Base-by-base conservation (phyloP, 1,284 basidiomycete species). In the Wallemia mellicola region DNA sequence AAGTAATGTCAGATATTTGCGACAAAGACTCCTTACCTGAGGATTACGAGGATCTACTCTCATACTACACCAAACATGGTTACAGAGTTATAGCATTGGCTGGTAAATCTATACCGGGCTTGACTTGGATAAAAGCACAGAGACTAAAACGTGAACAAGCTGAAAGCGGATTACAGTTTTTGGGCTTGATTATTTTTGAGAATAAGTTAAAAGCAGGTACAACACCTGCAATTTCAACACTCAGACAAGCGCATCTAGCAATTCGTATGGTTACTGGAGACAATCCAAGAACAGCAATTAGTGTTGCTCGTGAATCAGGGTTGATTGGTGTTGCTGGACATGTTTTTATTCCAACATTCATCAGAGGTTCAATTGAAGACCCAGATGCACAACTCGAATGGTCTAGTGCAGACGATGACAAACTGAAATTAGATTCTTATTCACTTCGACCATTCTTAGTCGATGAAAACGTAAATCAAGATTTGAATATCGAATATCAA, bases 261-360 rank as follows among this genome's bases (percentile, higher is more conserved):
- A 92, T 87, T 66, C 78, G 91, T 63, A 98, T 99, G 94, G 92
- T 95, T 60, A 98, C 94, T 0, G 94, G 94, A 9, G 94, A 99
- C 69, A 98, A 98, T 65, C 82, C 91, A 28, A 75, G 94, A 54
- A 99, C 94, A 1, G 94, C 94, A 1, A 86, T 96, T 65, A 91
- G 86, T 65, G 94, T 99, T 28, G 94, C 89, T 14, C 76, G 92
- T 62, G 94, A 99, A 71, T 98, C 92, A 66, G 80, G 80, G 58
- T 75, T 99, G 63, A 80, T 98, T 63, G 85, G 81, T 58, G 83
- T 83, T 62, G 84, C 85, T 25, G 84, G 85, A 0, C 82, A 89
- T 65, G 84, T 98, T n/a, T 99, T 92, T 69, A 75, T 82, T 26
- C 89, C 94, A 0, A 71, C 73, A 0, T 98, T 98, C 68, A 69